phyloP scores from a whole-genome alignment of 2,329 filamentous ascomycete genomes.

The Fusarium nelsonii region DNA sequence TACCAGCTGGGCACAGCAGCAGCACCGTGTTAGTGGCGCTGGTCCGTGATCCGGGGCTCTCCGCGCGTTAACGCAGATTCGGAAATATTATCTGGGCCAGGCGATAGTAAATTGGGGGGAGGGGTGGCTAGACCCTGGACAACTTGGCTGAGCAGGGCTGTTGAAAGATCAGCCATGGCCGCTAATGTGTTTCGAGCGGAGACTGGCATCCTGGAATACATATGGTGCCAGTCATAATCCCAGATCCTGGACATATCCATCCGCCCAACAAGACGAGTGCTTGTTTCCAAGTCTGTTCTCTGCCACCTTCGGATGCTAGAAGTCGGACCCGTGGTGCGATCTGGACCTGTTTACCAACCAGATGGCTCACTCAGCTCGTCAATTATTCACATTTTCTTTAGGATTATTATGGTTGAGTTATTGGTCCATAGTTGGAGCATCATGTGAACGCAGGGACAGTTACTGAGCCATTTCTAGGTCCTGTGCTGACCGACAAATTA shows the following conservation, averaged over 20 bases:
- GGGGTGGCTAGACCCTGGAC: slow-evolving; percentile 56
- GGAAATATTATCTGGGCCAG: slow-evolving; percentile 63
- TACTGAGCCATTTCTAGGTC: slow-evolving; percentile 23
- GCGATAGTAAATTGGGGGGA: slow-evolving; percentile 54
- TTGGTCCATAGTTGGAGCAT: not conserved
- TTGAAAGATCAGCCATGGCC: slow-evolving; percentile 57
- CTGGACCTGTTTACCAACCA: slow-evolving; percentile 17
- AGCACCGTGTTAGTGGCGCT: slow-evolving; percentile 52
- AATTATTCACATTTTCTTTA: slow-evolving; percentile 5
- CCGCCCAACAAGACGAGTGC: slow-evolving; percentile 38
- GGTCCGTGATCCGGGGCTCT: slow-evolving; percentile 58
- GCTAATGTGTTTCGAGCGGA: slow-evolving; percentile 59
- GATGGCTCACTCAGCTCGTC: slow-evolving; percentile 5
- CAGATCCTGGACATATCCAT: slow-evolving; percentile 43
- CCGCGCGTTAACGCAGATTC: slow-evolving; percentile 61
- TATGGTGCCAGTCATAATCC: slow-evolving; percentile 45
- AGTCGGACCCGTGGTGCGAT: slow-evolving; percentile 37
- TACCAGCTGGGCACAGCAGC: slow-evolving; percentile 51
- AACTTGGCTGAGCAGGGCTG: slow-evolving; percentile 53
- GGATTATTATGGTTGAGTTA: not conserved
- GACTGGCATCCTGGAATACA: slow-evolving; percentile 51
- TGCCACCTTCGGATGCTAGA: slow-evolving; percentile 35
- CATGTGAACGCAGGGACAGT: not conserved
- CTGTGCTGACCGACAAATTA: slow-evolving; percentile 25
- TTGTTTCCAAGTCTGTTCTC: slow-evolving; percentile 40